phyloP scores from a whole-genome alignment of 2,329 filamentous ascomycete species.

The Xenoacremonium recifei region DNA sequence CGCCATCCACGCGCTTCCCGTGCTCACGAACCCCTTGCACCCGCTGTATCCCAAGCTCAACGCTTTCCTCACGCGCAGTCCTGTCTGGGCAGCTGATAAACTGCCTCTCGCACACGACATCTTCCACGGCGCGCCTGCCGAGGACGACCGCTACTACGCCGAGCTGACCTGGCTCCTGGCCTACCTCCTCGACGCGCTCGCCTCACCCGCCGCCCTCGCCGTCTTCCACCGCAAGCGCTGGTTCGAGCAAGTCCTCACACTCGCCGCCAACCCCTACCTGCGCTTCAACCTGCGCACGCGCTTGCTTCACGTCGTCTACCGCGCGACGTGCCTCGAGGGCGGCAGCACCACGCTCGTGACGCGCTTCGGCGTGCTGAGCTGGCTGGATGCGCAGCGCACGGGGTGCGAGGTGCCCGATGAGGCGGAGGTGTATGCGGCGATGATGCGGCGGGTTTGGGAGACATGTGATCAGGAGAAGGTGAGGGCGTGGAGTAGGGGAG shows the following conservation, averaged over 20 bases:
- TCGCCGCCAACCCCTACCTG: slow-evolving; percentile 67
- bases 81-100: slow-evolving; percentile 71
- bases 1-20: slow-evolving; percentile 64
- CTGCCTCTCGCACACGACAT: slow-evolving; percentile 68
- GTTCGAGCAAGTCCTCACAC: slow-evolving; percentile 71
- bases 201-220: slow-evolving; percentile 56
- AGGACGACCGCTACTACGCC: slow-evolving; percentile 70
- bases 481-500: slow-evolving; percentile 61
- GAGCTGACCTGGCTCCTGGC: slow-evolving; percentile 74
- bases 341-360: slow-evolving; percentile 82
- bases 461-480: slow-evolving; percentile 68
- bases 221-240: slow-evolving; percentile 62
- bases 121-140: slow-evolving; percentile 63
- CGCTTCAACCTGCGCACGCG: slow-evolving; percentile 58
- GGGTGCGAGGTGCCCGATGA: slow-evolving; percentile 42
- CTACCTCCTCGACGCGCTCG: slow-evolving; percentile 68
- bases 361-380: slow-evolving; percentile 69
- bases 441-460: slow-evolving; percentile 60
- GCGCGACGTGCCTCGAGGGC: slow-evolving; percentile 64
- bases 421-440: slow-evolving; percentile 46
- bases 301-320: slow-evolving; percentile 60
- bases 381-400: slow-evolving; percentile 64
- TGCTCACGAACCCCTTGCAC: slow-evolving; percentile 75
- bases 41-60: slow-evolving; percentile 85
- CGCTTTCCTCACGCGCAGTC: slow-evolving; percentile 74